A percentile compares a stretch with the other conserved stretches of the same genome.
These are phyloP conservation scores for Trifolium fragiferum DNA, from an alignment of 306 rosid species.

Conservation along the genomic window DNA sequence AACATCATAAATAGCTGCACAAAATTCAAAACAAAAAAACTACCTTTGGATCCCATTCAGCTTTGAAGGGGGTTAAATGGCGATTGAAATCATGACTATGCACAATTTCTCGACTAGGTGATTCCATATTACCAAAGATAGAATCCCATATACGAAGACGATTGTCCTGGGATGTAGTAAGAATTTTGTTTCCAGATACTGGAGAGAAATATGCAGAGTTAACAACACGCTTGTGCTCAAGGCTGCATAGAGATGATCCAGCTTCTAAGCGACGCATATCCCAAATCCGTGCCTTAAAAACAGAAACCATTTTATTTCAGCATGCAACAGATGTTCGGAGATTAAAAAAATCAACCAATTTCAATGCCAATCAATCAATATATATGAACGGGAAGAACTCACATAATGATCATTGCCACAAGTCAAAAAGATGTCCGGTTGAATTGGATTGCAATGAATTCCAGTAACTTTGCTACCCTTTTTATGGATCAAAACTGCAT, in stretches of 20 bases:
- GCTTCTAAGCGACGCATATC: constrained; percentile 79
- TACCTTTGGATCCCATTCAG: constrained; percentile 99
- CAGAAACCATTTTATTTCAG: constrained; percentile 30
- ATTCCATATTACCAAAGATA: constrained; percentile 75
- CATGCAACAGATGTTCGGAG: not conserved
- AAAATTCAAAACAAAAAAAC: constrained; percentile 18
- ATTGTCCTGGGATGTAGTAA: constrained; percentile 88
- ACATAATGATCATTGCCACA: constrained; percentile 96
- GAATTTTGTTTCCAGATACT: constrained; percentile 76
- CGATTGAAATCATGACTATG: constrained; percentile 94
- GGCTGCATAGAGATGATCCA: constrained; percentile 63
- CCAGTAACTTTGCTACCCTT: constrained; percentile 86
- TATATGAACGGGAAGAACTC: constrained; percentile 44
- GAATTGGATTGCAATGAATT: constrained; percentile 91
- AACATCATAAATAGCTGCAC: not conserved
- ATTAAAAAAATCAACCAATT: not conserved
- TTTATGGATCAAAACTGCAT: constrained; percentile 87
- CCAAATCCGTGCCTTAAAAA: constrained; percentile 89
- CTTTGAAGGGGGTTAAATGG: constrained; percentile 89
- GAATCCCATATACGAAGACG: constrained; percentile 96
- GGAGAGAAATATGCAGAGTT: constrained; percentile 95
- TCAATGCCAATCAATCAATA: not conserved
- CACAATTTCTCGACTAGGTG: constrained; percentile 96
- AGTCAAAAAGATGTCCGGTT: constrained; percentile 88
- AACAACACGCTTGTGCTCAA: constrained; percentile 81